A percentile compares a stretch with the other conserved stretches of the same genome.
Evolutionary conservation across 2,329 filamentous ascomycete species (phyloP).

Genomic region (Davidsoniella neocaledoniae): DNA sequence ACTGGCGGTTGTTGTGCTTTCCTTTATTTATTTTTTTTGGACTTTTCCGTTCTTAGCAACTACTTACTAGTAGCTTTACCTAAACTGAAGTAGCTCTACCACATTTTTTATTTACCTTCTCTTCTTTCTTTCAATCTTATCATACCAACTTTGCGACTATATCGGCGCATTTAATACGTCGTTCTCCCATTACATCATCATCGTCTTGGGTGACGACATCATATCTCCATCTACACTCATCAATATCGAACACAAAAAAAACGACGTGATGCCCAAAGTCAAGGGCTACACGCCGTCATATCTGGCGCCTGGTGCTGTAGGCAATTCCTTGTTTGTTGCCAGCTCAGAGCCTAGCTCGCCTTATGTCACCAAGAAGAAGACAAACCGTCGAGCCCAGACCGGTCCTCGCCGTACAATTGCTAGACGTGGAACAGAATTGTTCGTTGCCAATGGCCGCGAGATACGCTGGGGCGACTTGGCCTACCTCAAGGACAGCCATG

Average conservation of each 20-base stretch:
- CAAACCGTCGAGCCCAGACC: slow-evolving; percentile 22
- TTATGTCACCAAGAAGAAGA: slow-evolving; percentile 22
- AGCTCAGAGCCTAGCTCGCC: slow-evolving; percentile 24
- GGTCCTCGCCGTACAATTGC: slow-evolving; percentile 55
- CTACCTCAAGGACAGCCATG: slow-evolving; percentile 49
- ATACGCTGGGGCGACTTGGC: slow-evolving; percentile 81
- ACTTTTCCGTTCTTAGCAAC: no score
- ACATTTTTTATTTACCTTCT: not conserved
- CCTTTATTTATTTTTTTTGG: no score
- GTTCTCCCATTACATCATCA: no score
- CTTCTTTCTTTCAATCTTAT: not conserved
- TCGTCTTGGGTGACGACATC: no score
- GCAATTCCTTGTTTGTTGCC: slow-evolving; percentile 57
- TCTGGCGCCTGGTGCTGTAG: slow-evolving; percentile 63
- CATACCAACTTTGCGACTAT: not conserved
- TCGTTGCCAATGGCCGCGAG: slow-evolving; percentile 75
- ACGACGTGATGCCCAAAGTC: slow-evolving; percentile 58
- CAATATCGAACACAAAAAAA: slow-evolving; percentile 11
- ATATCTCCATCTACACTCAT: not conserved
- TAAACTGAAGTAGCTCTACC: no score
- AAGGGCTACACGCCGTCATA: slow-evolving; percentile 74
- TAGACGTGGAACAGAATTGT: slow-evolving; percentile 69
- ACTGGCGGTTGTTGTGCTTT: no score
- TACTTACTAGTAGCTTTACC: no score
- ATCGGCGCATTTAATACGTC: no score